Conservation (phyloP, 2,329 filamentous ascomycete genomes). For the Grosmannia penicillata region DNA sequence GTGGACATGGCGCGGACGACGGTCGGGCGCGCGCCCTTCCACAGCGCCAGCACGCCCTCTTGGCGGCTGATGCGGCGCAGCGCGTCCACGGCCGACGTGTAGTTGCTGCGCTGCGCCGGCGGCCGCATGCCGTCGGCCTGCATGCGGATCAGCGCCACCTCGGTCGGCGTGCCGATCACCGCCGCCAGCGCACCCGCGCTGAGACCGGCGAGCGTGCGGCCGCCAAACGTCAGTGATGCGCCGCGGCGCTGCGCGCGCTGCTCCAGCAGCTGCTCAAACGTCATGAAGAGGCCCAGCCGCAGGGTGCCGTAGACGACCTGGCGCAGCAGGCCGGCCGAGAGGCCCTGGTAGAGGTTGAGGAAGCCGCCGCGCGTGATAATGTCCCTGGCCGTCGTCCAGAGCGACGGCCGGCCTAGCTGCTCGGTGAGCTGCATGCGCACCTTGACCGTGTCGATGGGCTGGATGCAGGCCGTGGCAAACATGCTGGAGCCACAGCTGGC, state of each 20-base stretch:
- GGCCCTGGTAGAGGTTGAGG: constrained; percentile 84
- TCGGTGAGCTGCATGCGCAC: constrained; percentile 91
- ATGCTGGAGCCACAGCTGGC: constrained; percentile 87
- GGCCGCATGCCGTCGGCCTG: constrained; percentile 91
- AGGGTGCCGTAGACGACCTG: constrained; percentile 97
- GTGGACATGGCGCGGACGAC: constrained; percentile 92
- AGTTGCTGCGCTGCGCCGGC: constrained; percentile 74
- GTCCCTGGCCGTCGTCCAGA: constrained; percentile 64
- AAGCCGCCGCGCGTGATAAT: constrained; percentile 75
- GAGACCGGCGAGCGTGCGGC: constrained; percentile 74
- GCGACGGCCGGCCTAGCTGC: constrained; percentile 62
- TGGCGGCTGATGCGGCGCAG: constrained; percentile 60
- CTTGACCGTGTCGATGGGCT: constrained; percentile 97
- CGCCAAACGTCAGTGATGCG: constrained; percentile 61
- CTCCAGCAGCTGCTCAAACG: constrained; percentile 83
- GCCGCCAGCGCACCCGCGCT: constrained; percentile 80
- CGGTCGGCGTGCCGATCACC: constrained; percentile 89
- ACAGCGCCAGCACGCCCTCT: constrained; percentile 71
- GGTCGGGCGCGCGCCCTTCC: constrained; percentile 80
- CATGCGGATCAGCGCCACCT: constrained; percentile 93
- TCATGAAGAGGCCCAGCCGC: constrained; percentile 89
- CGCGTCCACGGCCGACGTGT: constrained; percentile 82
- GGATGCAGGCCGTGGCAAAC: constrained; percentile 80
- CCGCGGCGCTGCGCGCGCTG: constrained; percentile 56
- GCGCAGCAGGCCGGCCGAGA: constrained; percentile 79